Evolutionary conservation across 495 filamentous ascomycete genomes (phyloP).

Genomic region (Penicillium robsamsonii): DNA sequence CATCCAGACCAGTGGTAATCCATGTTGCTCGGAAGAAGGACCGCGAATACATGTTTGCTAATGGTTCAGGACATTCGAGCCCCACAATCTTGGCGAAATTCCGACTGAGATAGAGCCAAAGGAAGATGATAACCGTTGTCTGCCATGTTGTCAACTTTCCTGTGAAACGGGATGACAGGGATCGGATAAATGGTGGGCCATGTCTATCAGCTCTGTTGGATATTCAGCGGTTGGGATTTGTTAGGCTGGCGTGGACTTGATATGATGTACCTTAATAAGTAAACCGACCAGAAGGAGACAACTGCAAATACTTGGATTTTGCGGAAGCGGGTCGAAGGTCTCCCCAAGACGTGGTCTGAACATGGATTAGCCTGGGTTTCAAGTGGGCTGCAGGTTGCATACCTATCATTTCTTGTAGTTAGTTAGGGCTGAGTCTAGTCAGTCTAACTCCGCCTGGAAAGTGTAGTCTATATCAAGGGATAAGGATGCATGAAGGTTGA

Average conservation of each 20-base stretch:
- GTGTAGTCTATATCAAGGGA: constrained; percentile 3
- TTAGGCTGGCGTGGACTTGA: not conserved
- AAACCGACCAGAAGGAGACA: constrained; percentile 85
- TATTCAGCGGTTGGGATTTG: not conserved
- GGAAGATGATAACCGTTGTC: constrained; percentile 78
- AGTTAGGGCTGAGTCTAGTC: not conserved
- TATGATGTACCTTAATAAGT: constrained; percentile 61
- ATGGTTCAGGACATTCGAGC: constrained; percentile 87
- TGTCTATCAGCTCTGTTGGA: constrained; percentile 71
- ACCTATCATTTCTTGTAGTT: constrained; percentile 36
- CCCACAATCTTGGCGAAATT: constrained; percentile 92
- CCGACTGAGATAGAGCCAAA: constrained; percentile 86
- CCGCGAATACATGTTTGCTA: constrained; percentile 89
- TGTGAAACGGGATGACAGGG: constrained; percentile 67
- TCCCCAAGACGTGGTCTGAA: constrained; percentile 85
- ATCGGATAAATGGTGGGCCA: constrained; percentile 76
- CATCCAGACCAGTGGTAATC: constrained; percentile 91
- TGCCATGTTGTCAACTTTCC: constrained; percentile 81
- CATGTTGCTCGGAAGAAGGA: constrained; percentile 98
- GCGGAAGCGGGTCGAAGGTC: constrained; percentile 85
- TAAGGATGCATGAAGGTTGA: not conserved
- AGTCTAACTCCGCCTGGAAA: not conserved
- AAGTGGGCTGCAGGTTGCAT: not conserved
- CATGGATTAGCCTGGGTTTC: not conserved
- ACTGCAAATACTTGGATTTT: constrained; percentile 92